Evolutionary conservation across 768 basidiomycete genomes (phyloP), one percentile per base, ranked within the genome.

Genomic region (Tricholoma sp.): DNA sequence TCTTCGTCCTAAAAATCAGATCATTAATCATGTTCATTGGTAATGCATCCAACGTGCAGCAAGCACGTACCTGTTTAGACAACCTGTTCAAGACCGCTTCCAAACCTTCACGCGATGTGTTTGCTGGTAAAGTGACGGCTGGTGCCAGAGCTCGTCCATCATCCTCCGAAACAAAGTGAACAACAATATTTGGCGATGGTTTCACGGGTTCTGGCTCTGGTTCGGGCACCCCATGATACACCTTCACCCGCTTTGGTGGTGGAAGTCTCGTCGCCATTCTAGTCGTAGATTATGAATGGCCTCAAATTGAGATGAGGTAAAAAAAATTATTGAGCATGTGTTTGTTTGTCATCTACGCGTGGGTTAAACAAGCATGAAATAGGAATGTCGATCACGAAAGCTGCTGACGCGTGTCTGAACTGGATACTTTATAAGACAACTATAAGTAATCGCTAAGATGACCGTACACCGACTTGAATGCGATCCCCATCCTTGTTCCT

Each of bases 101-200:
- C 32, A 98, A 74, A 4, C 85, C 90, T 59, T 94, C 90, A 57
- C 92, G 74, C 6, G 85, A 81, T 8, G 95, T 80, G 72, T 94
- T 89, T 24, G 95, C 91, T 11, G 94, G 95, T 49, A 98, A 72
- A 70, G 84, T 93, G 66, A 98, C 86, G 0, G 90, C 85, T 51
- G 95, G 94, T 20, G 94, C 95, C 18, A 98, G 76, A 3, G 84
- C 73, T 56, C 76, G 74, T 0, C 87, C 93, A 70, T 95, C 89
- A 51, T 94, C 88, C 56, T 95, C 91, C 3, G 88, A 89, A 28
- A 94, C 86, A 68, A 98, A 98, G 65, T 96, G 93, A 18, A 97
- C 94, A 13, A 98, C 80, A 55, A 98, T 74, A 59, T 86, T 86
- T 0, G 86, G 84, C 1, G 84, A 65, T 34, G 71, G 68, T 39